Percentiles rank a stretch among this genome's conserved stretches.
Conservation (phyloP, 2,329 filamentous ascomycete species). For the Helotiales sp. region DNA sequence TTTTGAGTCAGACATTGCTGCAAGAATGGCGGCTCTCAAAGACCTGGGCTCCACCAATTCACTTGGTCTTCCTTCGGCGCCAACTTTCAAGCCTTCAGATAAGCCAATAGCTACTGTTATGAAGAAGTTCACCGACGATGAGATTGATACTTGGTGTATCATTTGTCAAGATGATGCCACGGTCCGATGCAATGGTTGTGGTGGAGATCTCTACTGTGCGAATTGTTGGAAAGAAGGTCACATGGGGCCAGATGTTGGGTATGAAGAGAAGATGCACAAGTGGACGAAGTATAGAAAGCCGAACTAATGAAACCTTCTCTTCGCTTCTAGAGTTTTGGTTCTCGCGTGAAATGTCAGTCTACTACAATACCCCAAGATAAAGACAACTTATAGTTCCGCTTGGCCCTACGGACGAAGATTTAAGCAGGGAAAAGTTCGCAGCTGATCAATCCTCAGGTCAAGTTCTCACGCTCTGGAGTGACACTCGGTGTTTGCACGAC, state of each 20-base stretch:
- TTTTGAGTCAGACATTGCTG: conserved; percentile 31
- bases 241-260: conserved; percentile 64
- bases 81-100: conserved; percentile 28
- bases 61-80: conserved; percentile 33
- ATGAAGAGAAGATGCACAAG: conserved; percentile 69
- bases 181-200: conserved; percentile 71
- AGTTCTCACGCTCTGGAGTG: too few relatives aligned
- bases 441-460: too few relatives aligned
- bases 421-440: too few relatives aligned
- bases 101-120: conserved; percentile 15
- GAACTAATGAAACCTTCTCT: conserved; percentile 12
- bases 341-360: neutral
- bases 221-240: conserved; percentile 84
- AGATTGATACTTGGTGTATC: conserved; percentile 75
- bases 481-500: too few relatives aligned
- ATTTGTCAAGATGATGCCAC: conserved; percentile 81
- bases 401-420: too few relatives aligned
- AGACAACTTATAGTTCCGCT: too few relatives aligned
- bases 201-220: conserved; percentile 70
- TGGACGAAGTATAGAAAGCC: conserved; percentile 58
- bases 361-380: too few relatives aligned
- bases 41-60: conserved; percentile 18
- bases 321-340: neutral
- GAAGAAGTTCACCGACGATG: conserved; percentile 61
- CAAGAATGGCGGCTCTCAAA: conserved; percentile 32